Conservation (phyloP, 1,284 basidiomycete species). For the Moesziomyces globuligerus region DNA sequence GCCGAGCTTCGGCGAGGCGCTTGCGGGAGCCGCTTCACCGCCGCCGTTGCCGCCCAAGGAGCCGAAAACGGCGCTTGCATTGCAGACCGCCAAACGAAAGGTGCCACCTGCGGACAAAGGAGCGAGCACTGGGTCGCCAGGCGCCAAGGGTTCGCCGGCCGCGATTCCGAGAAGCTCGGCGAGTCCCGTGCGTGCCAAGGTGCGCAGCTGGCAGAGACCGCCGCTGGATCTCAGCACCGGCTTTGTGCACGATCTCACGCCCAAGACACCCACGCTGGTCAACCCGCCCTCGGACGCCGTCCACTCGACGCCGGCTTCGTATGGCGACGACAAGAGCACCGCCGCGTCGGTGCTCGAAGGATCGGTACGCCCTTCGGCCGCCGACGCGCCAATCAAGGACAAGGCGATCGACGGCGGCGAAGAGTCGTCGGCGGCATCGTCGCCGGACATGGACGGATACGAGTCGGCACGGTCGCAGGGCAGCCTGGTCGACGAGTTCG, state of each 20-base stretch:
- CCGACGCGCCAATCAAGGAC: background rate
- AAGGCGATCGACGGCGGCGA: constrained; percentile 4
- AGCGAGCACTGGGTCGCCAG: background rate
- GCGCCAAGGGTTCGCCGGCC: background rate
- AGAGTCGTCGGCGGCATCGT: constrained; percentile 12
- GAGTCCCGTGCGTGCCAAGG: constrained; percentile 27
- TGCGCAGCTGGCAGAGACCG: constrained; percentile 41
- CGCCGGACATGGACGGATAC: constrained; percentile 47
- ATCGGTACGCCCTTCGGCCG: constrained; percentile 4
- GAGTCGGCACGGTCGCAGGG: constrained; percentile 42
- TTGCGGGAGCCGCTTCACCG: constrained; percentile 27
- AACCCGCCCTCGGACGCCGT: constrained; percentile 13
- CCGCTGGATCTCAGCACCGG: constrained; percentile 34
- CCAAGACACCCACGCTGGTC: constrained; percentile 36
- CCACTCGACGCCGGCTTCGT: constrained; percentile 37
- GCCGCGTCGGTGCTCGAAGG: constrained; percentile 5
- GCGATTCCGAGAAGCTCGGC: constrained; percentile 5
- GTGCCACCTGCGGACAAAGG: background rate
- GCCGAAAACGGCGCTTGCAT: background rate
- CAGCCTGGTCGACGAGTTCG: constrained; percentile 52
- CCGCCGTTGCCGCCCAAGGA: constrained; percentile 57
- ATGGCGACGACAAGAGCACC: constrained; percentile 30
- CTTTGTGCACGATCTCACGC: constrained; percentile 31
- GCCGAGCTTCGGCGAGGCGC: constrained; percentile 38
- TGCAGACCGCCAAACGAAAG: constrained; percentile 6